Base-by-base conservation (phyloP, 345 rosid genomes). In the Camelina hispida region DNA sequence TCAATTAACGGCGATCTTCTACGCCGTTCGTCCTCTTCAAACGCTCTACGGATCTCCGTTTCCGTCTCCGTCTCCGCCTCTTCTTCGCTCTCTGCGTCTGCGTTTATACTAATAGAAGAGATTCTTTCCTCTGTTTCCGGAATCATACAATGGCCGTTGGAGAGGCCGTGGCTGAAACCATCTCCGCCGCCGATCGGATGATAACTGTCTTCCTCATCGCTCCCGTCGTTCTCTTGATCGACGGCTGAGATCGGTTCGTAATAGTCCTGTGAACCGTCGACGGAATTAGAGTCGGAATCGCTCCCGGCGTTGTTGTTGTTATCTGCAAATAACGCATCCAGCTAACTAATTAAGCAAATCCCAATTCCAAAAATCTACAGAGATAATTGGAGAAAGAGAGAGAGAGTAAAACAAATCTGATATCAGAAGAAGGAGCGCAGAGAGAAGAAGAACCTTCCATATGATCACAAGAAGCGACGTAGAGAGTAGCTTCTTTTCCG, bases 231-330 rank as follows among this genome's bases (percentile, higher is more conserved):
- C 12, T 80, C 88, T 35, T 74, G 79, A 38, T 78, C 93, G 9
- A 65, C 69, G 79, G 85, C 83, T 58, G 96, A 87, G 86, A 92
- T 91, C 0, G 93, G 97, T 83, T 90, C 97, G 85, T 91, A 94
- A 81, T 90, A 85, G 44, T 87, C 87, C 5, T 84, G 82, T 2
- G 77, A 5, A 4, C 74, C 89, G 12, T 79, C 89, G 13, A 83
- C 92, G 20, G 67, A 55, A 73, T 81, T 82, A 12, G 91, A 35
- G 69, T 93, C 97, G 12, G 91, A 79, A 66, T 94, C 97, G 83
- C 90, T 89, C 40, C 80, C 94, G 16, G 46, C 68, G 58, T 80
- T 76, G 71, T 80, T 83, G 71, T 80, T 83, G 71, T 79, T 83
- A 18, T 82, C 97, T 87, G 87, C 83, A 76, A 47, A 46, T 42